Evolutionary conservation across 225 moss, liverwort and hornwort species (phyloP).

Genomic region (Physcomitrium patens): DNA sequence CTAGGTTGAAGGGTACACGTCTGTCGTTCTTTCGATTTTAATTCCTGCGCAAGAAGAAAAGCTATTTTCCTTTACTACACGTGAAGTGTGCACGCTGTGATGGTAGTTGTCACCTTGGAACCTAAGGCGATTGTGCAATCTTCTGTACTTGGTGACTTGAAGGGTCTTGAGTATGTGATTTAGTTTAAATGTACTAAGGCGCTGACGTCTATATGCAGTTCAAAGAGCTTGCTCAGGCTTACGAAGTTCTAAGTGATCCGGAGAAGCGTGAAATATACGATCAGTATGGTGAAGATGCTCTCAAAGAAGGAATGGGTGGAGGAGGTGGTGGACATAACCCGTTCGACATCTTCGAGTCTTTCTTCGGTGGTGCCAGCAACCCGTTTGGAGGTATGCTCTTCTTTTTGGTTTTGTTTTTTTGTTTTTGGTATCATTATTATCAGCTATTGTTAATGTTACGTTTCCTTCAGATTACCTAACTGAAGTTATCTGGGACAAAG

Average conservation of each 20-base stretch:
- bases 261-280: no score
- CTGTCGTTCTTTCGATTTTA: background rate
- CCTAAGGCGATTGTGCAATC: background rate
- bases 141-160: background rate
- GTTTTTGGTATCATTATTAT: no score
- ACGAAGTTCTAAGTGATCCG: conserved; percentile 23
- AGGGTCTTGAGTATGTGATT: background rate
- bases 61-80: no score
- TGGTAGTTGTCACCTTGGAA: no score
- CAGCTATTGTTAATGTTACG: no score
- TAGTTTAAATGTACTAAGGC: background rate
- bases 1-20: no score
- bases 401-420: no score
- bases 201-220: conserved; percentile 41
- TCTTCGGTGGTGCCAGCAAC: conserved; percentile 56
- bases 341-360: conserved; percentile 73
- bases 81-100: no score
- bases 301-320: conserved; percentile 78
- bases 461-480: no score
- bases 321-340: conserved; percentile 69
- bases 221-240: conserved; percentile 73
- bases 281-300: conserved; percentile 25
- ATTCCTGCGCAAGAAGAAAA: background rate
- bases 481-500: no score
- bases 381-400: conserved; percentile 48